phyloP scores from a whole-genome alignment of 78 protist species.

The Chrysochromulina parva region DNA sequence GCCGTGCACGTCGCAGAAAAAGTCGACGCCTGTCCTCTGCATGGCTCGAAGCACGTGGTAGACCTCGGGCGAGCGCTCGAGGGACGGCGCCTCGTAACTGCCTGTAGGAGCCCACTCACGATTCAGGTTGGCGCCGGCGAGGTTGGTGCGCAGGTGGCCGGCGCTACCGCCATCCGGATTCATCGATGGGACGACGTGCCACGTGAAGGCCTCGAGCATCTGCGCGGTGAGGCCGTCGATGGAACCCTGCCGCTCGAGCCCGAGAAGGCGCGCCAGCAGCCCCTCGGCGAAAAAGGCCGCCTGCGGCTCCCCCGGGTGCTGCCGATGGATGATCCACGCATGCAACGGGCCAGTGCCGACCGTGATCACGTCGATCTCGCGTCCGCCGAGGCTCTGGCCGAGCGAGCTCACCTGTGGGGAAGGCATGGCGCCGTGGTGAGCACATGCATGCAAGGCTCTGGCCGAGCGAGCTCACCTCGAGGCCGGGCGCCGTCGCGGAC shows the following conservation, averaged over 20 bases:
- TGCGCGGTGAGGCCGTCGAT: background rate
- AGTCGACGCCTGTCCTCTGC: background rate
- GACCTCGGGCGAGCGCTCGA: constrained; percentile 19
- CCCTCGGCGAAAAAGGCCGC: constrained; percentile 18
- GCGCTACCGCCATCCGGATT: background rate
- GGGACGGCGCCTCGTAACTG: background rate
- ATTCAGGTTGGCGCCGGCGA: constrained; percentile 19
- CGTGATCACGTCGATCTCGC: background rate
- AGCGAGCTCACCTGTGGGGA: background rate
- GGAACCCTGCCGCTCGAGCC: background rate
- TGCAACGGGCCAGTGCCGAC: background rate
- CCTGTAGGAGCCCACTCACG: constrained; percentile 8
- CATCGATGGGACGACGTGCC: background rate
- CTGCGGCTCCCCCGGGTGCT: constrained; percentile 21
- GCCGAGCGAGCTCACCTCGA: background rate
- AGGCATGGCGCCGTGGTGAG: too few species aligned
- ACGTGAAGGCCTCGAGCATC: background rate
- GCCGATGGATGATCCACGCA: background rate
- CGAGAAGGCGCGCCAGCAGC: background rate
- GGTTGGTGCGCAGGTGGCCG: constrained; percentile 26
- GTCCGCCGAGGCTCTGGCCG: constrained; percentile 17
- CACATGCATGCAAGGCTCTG: background rate
- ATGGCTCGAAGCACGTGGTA: background rate
- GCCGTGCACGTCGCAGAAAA: constrained; percentile 14
- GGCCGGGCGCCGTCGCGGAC: background rate